Base-by-base conservation (phyloP, 1,284 basidiomycete genomes). In the Leccinum griseonigrum region DNA sequence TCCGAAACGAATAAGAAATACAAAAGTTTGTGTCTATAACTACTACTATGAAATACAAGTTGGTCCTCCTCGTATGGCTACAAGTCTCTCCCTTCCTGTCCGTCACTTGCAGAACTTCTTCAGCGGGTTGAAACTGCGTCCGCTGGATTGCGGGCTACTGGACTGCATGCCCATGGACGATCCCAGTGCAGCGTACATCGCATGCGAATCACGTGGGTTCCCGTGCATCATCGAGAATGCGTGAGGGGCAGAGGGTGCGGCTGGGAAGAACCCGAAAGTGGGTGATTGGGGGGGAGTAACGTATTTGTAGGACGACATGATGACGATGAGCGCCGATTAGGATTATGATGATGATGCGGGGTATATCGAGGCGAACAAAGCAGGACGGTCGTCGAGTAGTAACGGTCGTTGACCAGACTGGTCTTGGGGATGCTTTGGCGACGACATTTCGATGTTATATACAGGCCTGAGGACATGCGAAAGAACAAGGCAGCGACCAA, bases 191-290 rank as follows among this genome's bases (percentile, higher is more conserved):
- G 87, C 80, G 75, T 85, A 90, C 84, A 88, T 87, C 63, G 77
- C 74, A 69, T 90, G 85, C 18, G 78, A 71, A 68, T 87, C 85
- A 62, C 89, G 85, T 58, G 88, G 89, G 63, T 85, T 83, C 74
- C 85, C 83, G 71, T 87, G 82, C 68, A 90, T 82, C 52, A 79
- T 71, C 32, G 81, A 72, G 76, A 91, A 90, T 14, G 87, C 85
- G 67, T 89, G 85, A 43, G 84, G 82, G 14, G 83, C 81, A 13
- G 82, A 81, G 14, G 81, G 80, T 48, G 83, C 83, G 26, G 81
- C 78, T 60, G 88, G 88, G 77, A 86, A 85, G 70, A 85, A 82
- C 56, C 84, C 85, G 63, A 79, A 87, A 36, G 81, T 81, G 62
- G 84, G 83, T 1, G 83, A 83, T 36, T 79, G 69, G 60, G 83